A percentile compares a stretch with the other conserved stretches of the same genome.
Conservation (phyloP, 1,284 basidiomycete species). For the Heterobasidion occidentale region DNA sequence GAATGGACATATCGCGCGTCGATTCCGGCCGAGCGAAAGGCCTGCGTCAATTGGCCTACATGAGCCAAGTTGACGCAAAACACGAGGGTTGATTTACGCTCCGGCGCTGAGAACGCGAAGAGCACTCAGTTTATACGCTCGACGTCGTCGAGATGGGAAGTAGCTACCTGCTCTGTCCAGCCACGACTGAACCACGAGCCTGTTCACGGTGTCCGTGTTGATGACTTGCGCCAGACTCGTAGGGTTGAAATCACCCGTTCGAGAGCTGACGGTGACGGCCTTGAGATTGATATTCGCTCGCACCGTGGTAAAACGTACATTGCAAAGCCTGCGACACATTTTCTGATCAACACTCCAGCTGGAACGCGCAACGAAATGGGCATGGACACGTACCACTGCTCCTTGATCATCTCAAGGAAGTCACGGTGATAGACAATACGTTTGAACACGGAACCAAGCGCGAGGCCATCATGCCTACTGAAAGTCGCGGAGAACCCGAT, state of each 20-base stretch:
- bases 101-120: conserved; percentile 24
- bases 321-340: conserved; percentile 63
- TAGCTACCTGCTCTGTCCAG: conserved; percentile 67
- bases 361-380: not conserved
- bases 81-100: conserved; percentile 80
- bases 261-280: conserved; percentile 54
- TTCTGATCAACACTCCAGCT: not conserved
- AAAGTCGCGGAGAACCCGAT: conserved; percentile 97
- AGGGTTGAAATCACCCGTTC: conserved; percentile 75
- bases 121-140: not conserved
- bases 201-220: conserved; percentile 72
- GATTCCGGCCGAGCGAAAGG: conserved; percentile 72
- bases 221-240: conserved; percentile 72
- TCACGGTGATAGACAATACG: conserved; percentile 93
- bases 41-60: conserved; percentile 67
- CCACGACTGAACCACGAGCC: conserved; percentile 75
- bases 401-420: conserved; percentile 89
- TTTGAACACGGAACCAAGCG: conserved; percentile 85
- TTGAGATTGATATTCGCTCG: conserved; percentile 66
- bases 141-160: conserved; percentile 1
- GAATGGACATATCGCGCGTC: conserved; percentile 84
- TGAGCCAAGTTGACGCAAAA: conserved; percentile 89
- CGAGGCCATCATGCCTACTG: conserved; percentile 85
- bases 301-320: conserved; percentile 78
- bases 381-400: conserved; percentile 61